Evolutionary conservation across 2,329 filamentous ascomycete genomes (phyloP).

Genomic region (Colletotrichum truncatum): DNA sequence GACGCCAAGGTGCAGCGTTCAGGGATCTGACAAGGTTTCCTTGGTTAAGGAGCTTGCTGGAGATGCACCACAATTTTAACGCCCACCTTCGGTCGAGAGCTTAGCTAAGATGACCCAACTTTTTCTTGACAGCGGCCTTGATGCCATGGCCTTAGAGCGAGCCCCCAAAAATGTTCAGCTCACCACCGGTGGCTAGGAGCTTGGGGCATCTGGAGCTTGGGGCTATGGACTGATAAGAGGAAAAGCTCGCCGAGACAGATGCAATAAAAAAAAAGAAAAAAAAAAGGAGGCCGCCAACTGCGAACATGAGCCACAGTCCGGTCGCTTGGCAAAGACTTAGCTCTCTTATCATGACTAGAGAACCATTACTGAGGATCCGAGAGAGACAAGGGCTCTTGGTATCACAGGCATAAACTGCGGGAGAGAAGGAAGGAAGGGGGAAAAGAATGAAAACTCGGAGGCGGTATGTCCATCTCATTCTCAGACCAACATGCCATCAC

Average conservation of each 20-base stretch:
- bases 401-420: neutral
- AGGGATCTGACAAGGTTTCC: no score
- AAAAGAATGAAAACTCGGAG: neutral
- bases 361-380: neutral
- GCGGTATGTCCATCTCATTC: no score
- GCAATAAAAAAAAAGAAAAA: no score
- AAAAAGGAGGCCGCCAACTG: slow-evolving; percentile 16
- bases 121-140: no score
- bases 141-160: no score
- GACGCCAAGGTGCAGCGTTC: slow-evolving; percentile 3
- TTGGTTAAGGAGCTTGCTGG: no score
- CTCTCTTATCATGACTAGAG: neutral
- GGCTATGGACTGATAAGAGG: slow-evolving; percentile 8
- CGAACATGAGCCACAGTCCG: slow-evolving; percentile 20
- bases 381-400: no score
- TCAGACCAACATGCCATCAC: neutral
- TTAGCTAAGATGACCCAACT: neutral
- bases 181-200: neutral
- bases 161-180: no score
- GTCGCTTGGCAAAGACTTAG: slow-evolving; percentile 14
- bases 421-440: no score
- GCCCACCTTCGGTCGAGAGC: neutral
- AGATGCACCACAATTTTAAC: no score
- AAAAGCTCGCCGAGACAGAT: slow-evolving; percentile 19
- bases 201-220: neutral